These are phyloP conservation scores for Epichloe typhina DNA, from an alignment of 2,329 filamentous ascomycete genomes.

Conservation along the genomic window DNA sequence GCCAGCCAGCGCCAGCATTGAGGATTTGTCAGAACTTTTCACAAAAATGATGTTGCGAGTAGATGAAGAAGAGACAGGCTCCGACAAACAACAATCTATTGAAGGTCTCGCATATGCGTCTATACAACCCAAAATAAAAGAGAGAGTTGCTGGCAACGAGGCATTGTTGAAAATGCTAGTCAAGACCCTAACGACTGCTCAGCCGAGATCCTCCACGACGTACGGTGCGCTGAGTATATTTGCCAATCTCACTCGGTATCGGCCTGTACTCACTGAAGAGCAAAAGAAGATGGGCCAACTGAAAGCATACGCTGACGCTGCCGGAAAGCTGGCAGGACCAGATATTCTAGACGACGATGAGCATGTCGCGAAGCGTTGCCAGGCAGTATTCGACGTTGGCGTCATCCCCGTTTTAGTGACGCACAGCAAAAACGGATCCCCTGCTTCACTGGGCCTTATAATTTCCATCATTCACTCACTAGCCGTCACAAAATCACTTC, in stretches of 20 bases:
- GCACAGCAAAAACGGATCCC: constrained; percentile 59
- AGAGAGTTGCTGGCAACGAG: constrained; percentile 58
- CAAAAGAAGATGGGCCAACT: constrained; percentile 85
- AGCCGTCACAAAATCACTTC: constrained; percentile 57
- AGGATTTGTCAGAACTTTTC: constrained; percentile 52
- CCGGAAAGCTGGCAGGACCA: constrained; percentile 47
- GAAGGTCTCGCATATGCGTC: constrained; percentile 91
- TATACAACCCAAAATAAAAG: constrained; percentile 72
- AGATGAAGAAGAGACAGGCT: constrained; percentile 34
- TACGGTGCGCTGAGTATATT: constrained; percentile 83
- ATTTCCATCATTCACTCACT: constrained; percentile 67
- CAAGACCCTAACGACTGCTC: constrained; percentile 42
- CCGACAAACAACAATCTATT: constrained; percentile 56
- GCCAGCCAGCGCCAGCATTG: constrained; percentile 45
- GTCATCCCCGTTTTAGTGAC: constrained; percentile 65
- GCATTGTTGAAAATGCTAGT: constrained; percentile 59
- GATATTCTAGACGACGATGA: constrained; percentile 65
- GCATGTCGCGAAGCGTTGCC: constrained; percentile 64
- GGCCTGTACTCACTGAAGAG: constrained; percentile 69
- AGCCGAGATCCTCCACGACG: constrained; percentile 55
- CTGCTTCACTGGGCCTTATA: constrained; percentile 57
- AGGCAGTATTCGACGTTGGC: constrained; percentile 64
- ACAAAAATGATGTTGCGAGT: constrained; percentile 51
- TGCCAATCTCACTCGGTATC: constrained; percentile 71
- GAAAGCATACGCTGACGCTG: constrained; percentile 85